Evolutionary conservation across 768 basidiomycete species (phyloP).

Genomic region (Hericium alpestre): DNA sequence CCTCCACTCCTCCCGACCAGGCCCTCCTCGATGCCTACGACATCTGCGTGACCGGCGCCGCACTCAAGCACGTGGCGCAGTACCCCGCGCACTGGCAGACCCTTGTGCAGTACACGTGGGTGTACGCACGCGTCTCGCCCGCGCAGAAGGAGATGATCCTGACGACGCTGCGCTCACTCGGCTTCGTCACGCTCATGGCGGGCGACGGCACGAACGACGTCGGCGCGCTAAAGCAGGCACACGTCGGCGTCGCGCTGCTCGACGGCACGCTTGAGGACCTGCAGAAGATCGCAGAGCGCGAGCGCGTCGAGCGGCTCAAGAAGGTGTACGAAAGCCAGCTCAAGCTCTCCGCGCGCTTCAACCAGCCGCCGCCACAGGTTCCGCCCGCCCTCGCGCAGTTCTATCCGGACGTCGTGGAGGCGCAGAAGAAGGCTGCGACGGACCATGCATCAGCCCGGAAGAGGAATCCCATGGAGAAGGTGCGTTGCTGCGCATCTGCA

Average conservation of each 20-base stretch:
- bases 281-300: slow-evolving; percentile 87
- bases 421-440: slow-evolving; percentile 73
- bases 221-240: slow-evolving; percentile 95
- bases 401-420: slow-evolving; percentile 83
- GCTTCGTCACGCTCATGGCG: slow-evolving; percentile 93
- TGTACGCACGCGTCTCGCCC: slow-evolving; percentile 96
- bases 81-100: slow-evolving; percentile 53
- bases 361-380: slow-evolving; percentile 88
- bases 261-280: slow-evolving; percentile 89
- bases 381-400: slow-evolving; percentile 80
- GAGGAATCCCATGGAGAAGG: slow-evolving; percentile 87
- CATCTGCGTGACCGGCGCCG: slow-evolving; percentile 92
- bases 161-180: slow-evolving; percentile 77
- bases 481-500: slow-evolving; percentile 22
- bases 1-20: slow-evolving; percentile 64
- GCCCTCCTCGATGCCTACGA: slow-evolving; percentile 80
- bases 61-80: slow-evolving; percentile 79
- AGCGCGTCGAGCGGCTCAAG: slow-evolving; percentile 82
- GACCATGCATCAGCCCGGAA: slow-evolving; percentile 55
- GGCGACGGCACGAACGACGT: slow-evolving; percentile 99
- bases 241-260: slow-evolving; percentile 88
- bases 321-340: slow-evolving; percentile 96
- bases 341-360: slow-evolving; percentile 81
- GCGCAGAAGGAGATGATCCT: slow-evolving; percentile 93
- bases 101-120: slow-evolving; percentile 93